A percentile compares a stretch with the other conserved stretches of the same genome.
Conservation (phyloP, 2,329 filamentous ascomycete species). For the Myriosclerotinia curreyana region DNA sequence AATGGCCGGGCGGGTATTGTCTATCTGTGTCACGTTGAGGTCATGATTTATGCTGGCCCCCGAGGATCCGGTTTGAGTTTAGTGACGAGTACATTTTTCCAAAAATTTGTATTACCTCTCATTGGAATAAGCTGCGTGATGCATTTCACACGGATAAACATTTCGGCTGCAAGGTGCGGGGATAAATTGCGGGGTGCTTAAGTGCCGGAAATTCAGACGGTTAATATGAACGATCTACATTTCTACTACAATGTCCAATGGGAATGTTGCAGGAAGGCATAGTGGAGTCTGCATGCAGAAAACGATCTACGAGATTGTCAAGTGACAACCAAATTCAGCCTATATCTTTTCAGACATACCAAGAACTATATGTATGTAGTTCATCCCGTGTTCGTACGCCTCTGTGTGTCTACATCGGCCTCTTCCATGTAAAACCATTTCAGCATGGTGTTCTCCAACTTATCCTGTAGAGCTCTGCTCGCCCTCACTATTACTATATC, state of each 20-base stretch:
- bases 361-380: not conserved
- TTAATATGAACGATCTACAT: too few relatives aligned
- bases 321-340: not conserved
- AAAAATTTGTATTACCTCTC: too few relatives aligned
- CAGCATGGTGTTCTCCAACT: not conserved
- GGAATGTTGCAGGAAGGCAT: too few relatives aligned
- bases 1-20: too few relatives aligned
- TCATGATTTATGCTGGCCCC: too few relatives aligned
- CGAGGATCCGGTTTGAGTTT: too few relatives aligned
- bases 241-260: too few relatives aligned
- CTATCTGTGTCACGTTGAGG: too few relatives aligned
- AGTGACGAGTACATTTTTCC: too few relatives aligned
- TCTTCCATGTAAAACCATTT: not conserved
- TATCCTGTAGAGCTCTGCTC: not conserved
- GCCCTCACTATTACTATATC: not conserved
- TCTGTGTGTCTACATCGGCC: not conserved
- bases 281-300: not conserved
- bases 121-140: too few relatives aligned
- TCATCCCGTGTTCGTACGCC: rapidly evolving
- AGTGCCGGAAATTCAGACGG: not conserved
- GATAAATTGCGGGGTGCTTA: conserved; percentile 9
- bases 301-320: not conserved
- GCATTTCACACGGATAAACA: conserved; percentile 8
- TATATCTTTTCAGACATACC: not conserved
- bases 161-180: not conserved